Percentiles rank a stretch among this genome's conserved stretches.
Conservation (phyloP, 2,329 filamentous ascomycete genomes). For the Fusarium mundagurra region DNA sequence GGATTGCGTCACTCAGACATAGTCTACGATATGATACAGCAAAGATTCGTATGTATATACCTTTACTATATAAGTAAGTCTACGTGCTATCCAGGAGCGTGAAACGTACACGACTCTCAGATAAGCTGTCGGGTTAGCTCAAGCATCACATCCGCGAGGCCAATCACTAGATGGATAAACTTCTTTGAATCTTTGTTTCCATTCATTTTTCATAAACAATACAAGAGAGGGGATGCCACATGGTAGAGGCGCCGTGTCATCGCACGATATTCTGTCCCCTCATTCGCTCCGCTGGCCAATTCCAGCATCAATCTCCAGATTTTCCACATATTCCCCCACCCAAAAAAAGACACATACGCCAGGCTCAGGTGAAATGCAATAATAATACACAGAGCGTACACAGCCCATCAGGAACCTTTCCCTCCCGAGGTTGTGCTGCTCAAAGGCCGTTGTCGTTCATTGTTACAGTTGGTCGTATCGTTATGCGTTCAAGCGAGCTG, state of each 20-base stretch:
- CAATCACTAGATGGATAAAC: neutral
- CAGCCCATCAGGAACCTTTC: conserved; percentile 12
- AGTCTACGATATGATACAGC: neutral
- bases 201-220: conserved; percentile 41
- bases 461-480: conserved; percentile 38
- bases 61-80: neutral
- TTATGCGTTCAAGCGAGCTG: conserved; percentile 40
- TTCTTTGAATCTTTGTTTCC: conserved; percentile 27
- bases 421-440: conserved; percentile 27
- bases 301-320: conserved; percentile 18
- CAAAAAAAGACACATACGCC: conserved; percentile 48
- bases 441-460: conserved; percentile 36
- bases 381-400: conserved; percentile 47
- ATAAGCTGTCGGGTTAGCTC: neutral
- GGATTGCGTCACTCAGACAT: neutral
- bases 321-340: conserved; percentile 26
- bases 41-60: too few species aligned
- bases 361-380: conserved; percentile 46
- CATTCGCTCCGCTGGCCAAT: conserved; percentile 6
- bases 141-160: neutral
- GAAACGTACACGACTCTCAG: too few species aligned
- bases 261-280: conserved; percentile 35
- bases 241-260: conserved; percentile 42
- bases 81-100: neutral
- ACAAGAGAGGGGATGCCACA: conserved; percentile 55